Evolutionary conservation across 495 filamentous ascomycete genomes (phyloP).

Genomic region (Penicillium cataractarum): DNA sequence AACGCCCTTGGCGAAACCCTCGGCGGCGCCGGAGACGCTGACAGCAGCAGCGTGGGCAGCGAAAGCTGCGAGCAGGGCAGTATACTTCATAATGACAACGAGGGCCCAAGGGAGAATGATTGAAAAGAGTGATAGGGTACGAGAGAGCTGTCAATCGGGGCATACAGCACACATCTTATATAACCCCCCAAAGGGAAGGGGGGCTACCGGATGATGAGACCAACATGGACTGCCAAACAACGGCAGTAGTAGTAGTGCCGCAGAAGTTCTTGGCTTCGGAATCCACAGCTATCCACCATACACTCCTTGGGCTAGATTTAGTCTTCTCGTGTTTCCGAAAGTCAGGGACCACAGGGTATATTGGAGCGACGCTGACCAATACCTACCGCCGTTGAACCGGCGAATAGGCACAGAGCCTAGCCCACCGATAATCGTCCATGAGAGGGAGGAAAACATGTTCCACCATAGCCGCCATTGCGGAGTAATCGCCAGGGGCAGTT

Average conservation of each 20-base stretch:
- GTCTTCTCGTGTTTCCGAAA: constrained; percentile 13
- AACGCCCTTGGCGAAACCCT: constrained; percentile 46
- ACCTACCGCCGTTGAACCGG: background rate
- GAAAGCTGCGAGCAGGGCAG: constrained; percentile 26
- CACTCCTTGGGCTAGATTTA: background rate
- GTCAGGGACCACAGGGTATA: constrained; percentile 2
- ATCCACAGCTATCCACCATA: constrained; percentile 1
- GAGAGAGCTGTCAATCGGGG: background rate
- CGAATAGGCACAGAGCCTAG: background rate
- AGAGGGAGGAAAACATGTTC: background rate
- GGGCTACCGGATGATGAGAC: background rate
- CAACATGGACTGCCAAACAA: background rate
- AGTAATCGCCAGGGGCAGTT: constrained; percentile 7
- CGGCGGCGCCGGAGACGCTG: constrained; percentile 41
- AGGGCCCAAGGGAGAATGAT: constrained; percentile 7
- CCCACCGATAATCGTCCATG: background rate
- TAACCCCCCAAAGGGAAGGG: too few relatives aligned
- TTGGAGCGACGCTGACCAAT: constrained; percentile 1
- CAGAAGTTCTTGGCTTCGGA: constrained; percentile 1
- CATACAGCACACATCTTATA: constrained; percentile 6
- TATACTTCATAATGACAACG: constrained; percentile 24
- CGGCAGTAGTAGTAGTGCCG: background rate
- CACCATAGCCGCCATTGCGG: constrained; percentile 4
- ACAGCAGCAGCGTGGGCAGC: constrained; percentile 34
- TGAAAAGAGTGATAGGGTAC: background rate